Percentiles rank a stretch among this genome's conserved stretches.
Conservation (phyloP, 1,139 yeast species). For the Pichia sp. region DNA sequence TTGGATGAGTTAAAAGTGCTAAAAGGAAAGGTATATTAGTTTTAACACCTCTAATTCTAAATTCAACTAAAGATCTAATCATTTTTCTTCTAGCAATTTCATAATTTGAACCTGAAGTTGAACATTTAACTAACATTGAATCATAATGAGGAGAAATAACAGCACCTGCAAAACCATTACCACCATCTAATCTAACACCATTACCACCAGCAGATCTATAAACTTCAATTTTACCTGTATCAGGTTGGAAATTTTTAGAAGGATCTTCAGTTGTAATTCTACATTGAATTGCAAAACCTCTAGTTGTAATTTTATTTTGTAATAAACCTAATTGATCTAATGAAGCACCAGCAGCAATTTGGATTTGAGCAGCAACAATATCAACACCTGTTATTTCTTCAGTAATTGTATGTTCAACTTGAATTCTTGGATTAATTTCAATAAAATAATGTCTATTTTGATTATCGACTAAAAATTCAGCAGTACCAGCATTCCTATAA, state of each 20-base stretch:
- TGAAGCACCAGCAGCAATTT: conserved; percentile 97
- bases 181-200: conserved; percentile 98
- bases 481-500: conserved; percentile 97
- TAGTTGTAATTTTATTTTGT: conserved; percentile 89
- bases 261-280: conserved; percentile 99
- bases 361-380: conserved; percentile 96
- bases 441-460: conserved; percentile 96
- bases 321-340: conserved; percentile 83
- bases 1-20: conserved; percentile 85
- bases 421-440: conserved; percentile 98
- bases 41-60: conserved; percentile 97
- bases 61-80: conserved; percentile 93
- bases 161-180: conserved; percentile 98
- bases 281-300: conserved; percentile 98
- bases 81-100: conserved; percentile 96
- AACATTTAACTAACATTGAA: conserved; percentile 96
- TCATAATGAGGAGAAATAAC: conserved; percentile 96
- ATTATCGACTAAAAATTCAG: conserved; percentile 90
- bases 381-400: conserved; percentile 99
- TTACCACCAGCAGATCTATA: conserved; percentile 99
- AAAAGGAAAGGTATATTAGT: conserved; percentile 94
- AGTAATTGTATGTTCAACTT: conserved; percentile 97
- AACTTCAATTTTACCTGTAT: conserved; percentile 96
- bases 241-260: conserved; percentile 93
- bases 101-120: conserved; percentile 92